Conservation (phyloP, 345 rosid species). For the Noccaea bulbosa region DNA sequence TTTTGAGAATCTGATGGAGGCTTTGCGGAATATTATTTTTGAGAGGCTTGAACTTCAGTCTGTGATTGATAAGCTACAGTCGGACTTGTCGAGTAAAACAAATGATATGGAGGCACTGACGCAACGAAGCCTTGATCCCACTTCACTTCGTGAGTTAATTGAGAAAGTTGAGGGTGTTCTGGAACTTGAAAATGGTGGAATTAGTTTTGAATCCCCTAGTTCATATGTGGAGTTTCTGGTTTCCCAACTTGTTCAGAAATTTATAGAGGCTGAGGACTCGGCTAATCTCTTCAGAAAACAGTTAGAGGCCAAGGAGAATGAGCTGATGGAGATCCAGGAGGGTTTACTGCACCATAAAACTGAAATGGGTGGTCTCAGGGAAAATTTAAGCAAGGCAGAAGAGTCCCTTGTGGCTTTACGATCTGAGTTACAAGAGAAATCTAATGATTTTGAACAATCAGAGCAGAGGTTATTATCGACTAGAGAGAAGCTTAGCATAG, state of each 20-base stretch:
- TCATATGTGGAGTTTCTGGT: conserved; percentile 65
- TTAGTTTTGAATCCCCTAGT: conserved; percentile 48
- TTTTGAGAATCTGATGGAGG: conserved; percentile 54
- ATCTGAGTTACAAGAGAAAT: conserved; percentile 63
- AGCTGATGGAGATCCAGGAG: conserved; percentile 58
- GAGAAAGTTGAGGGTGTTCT: conserved; percentile 61
- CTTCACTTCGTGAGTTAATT: conserved; percentile 58
- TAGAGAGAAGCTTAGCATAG: conserved; percentile 96
- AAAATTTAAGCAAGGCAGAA: conserved; percentile 55
- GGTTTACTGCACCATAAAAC: conserved; percentile 61
- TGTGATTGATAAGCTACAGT: conserved; percentile 57
- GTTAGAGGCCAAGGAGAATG: conserved; percentile 52
- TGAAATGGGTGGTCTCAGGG: conserved; percentile 61
- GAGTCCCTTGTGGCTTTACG: conserved; percentile 54
- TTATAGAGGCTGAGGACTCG: conserved; percentile 54
- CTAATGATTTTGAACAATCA: conserved; percentile 73
- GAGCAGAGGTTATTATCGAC: conserved; percentile 81
- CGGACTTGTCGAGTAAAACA: conserved; percentile 54
- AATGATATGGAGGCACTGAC: conserved; percentile 60
- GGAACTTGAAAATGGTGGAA: conserved; percentile 50
- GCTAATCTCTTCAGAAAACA: conserved; percentile 47
- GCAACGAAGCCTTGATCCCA: conserved; percentile 51
- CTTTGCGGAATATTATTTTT: conserved; percentile 53
- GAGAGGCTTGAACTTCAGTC: conserved; percentile 66
- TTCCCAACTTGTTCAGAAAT: conserved; percentile 65